Percentiles rank a stretch among this genome's conserved stretches.
These are phyloP conservation scores for Mariannaea elegans DNA, from an alignment of 2,329 filamentous ascomycete species.

Conservation along the genomic window DNA sequence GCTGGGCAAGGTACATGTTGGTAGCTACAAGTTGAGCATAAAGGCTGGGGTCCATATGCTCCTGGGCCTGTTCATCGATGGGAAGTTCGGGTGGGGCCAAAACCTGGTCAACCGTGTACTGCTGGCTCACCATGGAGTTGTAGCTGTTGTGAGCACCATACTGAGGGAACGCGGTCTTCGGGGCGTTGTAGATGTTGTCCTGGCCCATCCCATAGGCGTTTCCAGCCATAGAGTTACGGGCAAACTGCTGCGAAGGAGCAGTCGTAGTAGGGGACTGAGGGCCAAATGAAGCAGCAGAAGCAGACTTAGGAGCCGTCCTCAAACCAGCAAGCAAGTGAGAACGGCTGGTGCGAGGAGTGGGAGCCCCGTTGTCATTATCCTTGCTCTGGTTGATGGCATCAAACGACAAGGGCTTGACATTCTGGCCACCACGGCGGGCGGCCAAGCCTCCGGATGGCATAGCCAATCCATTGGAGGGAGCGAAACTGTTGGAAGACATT, in stretches of 20 bases:
- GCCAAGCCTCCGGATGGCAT: slow-evolving; percentile 84
- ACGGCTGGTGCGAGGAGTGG: slow-evolving; percentile 91
- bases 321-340: slow-evolving; percentile 94
- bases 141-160: slow-evolving; percentile 49
- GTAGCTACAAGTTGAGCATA: slow-evolving; percentile 91
- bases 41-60: slow-evolving; percentile 83
- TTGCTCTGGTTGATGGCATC: slow-evolving; percentile 75
- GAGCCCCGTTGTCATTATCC: slow-evolving; percentile 70
- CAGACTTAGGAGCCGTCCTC: slow-evolving; percentile 90
- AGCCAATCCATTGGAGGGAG: slow-evolving; percentile 75
- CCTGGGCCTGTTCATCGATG: slow-evolving; percentile 73
- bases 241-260: slow-evolving; percentile 51
- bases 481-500: slow-evolving; percentile 91
- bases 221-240: slow-evolving; percentile 54
- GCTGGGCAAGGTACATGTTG: slow-evolving; percentile 90
- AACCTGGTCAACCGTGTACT: slow-evolving; percentile 87
- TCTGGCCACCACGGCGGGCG: slow-evolving; percentile 82
- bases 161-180: slow-evolving; percentile 67
- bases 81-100: slow-evolving; percentile 84
- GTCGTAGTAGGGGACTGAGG: slow-evolving; percentile 66
- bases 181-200: slow-evolving; percentile 56
- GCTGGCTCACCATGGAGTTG: slow-evolving; percentile 50
- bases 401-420: slow-evolving; percentile 89
- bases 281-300: slow-evolving; percentile 75
- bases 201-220: slow-evolving; percentile 56